Evolutionary conservation across 306 rosid species (phyloP), one percentile per base, ranked within the genome.

Genomic region (Fagus crenata): DNA sequence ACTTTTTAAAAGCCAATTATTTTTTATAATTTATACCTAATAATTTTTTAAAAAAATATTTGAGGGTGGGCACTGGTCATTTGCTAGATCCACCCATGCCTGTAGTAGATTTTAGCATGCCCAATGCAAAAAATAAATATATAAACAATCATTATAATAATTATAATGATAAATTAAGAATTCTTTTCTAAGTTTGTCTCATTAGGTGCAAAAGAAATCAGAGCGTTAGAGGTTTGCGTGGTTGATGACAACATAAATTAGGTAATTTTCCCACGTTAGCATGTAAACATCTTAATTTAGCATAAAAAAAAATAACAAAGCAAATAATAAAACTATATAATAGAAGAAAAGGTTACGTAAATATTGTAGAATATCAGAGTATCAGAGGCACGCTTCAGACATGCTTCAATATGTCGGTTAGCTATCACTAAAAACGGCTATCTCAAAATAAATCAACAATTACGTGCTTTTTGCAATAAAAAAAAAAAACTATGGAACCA

Each of bases 201-300:
- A 83, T 60, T 87, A 76, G 78, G 41, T 67, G 89, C 53, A 64
- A 40, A 80, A 55, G 84, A 67, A 76, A 74, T 76, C 12, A 76
- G 73, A 75, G 79, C 32, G 36, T 75, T 81, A 15, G 55, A 49
- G 71, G 63, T 58, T 76, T 81, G 82, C 67, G 63, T 79, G 82
- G 54, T 81, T 55, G 32, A 75, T 85, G 84, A 81, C 81, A 70
- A 68, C 53, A 35, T 11, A 33, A 76, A 46, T 79, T 73, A 68
- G 82, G 85, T 78, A 37, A 49, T 28, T 73, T 54, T 80, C 74
- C 74, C 75, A 82, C 80, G 84, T 84, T 75, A 39, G 71, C 72
- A 60, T 33, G 49, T 71, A 53, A 43, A 49, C 8, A 12, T 4
- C 12, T 33, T 9, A 61, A 61, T 61, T 61, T 32, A 12, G 40